phyloP scores from a whole-genome alignment of 148 eudicot genomes.

The Silene uniflora region DNA sequence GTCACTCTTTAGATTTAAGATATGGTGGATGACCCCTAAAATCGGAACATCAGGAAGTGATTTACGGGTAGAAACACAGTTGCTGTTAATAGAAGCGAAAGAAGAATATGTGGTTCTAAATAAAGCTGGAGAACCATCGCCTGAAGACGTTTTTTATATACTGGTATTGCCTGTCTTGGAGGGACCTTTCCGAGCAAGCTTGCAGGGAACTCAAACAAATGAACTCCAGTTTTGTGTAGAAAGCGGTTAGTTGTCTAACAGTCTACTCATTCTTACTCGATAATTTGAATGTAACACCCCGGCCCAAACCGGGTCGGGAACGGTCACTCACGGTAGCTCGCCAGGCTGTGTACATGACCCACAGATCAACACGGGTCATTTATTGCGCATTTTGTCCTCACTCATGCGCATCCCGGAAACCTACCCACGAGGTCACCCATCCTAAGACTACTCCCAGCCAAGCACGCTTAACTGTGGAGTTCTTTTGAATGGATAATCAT shows the following conservation, averaged over 20 bases:
- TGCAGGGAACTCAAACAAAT: constrained; percentile 44
- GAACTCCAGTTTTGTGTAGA: constrained; percentile 58
- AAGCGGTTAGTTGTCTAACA: constrained; percentile 41
- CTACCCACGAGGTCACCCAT: too few species aligned
- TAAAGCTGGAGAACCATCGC: background rate
- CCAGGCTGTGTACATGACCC: too few species aligned
- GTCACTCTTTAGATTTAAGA: constrained; percentile 42
- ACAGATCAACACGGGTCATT: too few species aligned
- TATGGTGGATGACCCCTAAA: constrained; percentile 63
- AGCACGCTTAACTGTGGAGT: too few species aligned
- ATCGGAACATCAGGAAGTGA: constrained; percentile 44
- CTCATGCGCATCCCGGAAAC: too few species aligned
- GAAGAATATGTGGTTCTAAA: constrained; percentile 17
- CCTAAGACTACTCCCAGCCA: too few species aligned
- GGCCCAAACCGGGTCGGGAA: too few species aligned
- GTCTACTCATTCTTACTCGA: background rate
- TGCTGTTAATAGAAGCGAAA: constrained; percentile 39
- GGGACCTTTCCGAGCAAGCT: constrained; percentile 44
- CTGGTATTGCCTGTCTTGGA: constrained; percentile 52
- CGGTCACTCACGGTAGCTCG: too few species aligned
- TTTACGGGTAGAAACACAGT: constrained; percentile 40
- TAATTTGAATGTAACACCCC: too few species aligned
- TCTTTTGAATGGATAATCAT: too few species aligned
- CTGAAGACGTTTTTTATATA: constrained; percentile 27
- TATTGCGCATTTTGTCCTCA: too few species aligned